Base-by-base conservation (phyloP, 2,329 filamentous ascomycete genomes). In the Penicillium polonicum region DNA sequence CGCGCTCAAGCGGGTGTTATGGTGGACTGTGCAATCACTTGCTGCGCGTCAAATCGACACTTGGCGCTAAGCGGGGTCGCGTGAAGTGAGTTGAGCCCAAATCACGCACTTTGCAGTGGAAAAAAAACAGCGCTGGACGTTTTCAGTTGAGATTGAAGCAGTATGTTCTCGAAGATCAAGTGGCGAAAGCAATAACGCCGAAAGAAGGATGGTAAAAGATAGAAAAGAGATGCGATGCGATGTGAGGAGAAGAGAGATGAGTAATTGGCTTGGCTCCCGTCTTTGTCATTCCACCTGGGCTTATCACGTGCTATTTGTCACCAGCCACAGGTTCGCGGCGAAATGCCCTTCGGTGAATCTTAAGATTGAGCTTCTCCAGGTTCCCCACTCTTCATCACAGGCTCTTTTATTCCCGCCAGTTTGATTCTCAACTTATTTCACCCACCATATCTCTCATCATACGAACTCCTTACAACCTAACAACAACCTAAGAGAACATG, bases 401-500 rank as follows among this genome's bases (percentile, higher is more conserved):
- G 57, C 55, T 58, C 60, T 59, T 60, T 59, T 60, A 23, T 57
- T 61, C 10, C 48, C 57, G 44, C 61, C 49, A 33, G 29, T 56
- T 48, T 25, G 38, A 54, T 43, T 59, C 41, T 7, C 39, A 61
- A 49, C 45, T 53, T 29, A n/a, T 55, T 15, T 27, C 46, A 21
- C 13, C 5, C 27, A 23, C 13, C 39, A n/a, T 6, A 31, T 44
- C 29, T 38, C 4, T 19, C 12, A 10, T 35, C 4, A 10, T 39
- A 21, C 17, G 23, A 12, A 35, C n/a, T 15, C 6, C 7, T 50
- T 9, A 35, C 54, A 39, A 38, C 19, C 25, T 17, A 39, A 39
- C 8, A 45, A 35, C 54, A 39, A 38, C 19, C 25, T 17, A 36
- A 39, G 10, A 45, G 31, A 64, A 44, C 36, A 93, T 94, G 89